Base-by-base conservation (phyloP, 225 moss, liverwort and hornwort species). In the Marchantia paleacea region DNA sequence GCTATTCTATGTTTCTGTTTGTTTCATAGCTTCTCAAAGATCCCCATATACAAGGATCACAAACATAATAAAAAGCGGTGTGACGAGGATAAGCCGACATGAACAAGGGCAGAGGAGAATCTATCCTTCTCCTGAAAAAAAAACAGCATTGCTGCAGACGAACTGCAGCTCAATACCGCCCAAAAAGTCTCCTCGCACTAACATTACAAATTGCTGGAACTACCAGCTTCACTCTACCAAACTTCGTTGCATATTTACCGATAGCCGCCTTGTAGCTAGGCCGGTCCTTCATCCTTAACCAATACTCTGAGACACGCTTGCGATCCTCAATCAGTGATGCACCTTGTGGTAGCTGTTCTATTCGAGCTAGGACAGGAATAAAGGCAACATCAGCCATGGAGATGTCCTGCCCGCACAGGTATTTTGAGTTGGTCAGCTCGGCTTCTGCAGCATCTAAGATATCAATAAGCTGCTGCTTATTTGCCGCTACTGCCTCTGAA, bases 231-330 rank as follows among this genome's bases (percentile, higher is more conserved):
- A 91, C 70, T 74, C 90, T 90, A 75, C 89, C 89, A 30, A 91
- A 11, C 80, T 85, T 88, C 48, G 91, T 86, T 48, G 90, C 83
- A 64, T 90, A 90, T 0, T 87, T 80, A 20, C 90, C 91, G 62
- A 91, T 91, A 25, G 88, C 88, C 82, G 84, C 86, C 88, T 87
- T 91, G 76, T 91, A 91, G 83, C 91, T 91, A 70, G 90, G 79
- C 51, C 90, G 86, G 24, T 85, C 82, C 87, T 91, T 91, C 91
- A 91, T 90, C 75, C 88, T 75, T 80, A 82, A 86, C 91, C 90
- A 91, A 75, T 91, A 91, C 62, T 87, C 84, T 25, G 85, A 58
- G 74, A 91, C 68, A 58, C 79, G 81, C 14, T 85, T 82, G 66
- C 88, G 85, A 69, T 87, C 76, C 70, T 83, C 81, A 64, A 91